These are phyloP conservation scores for Heritiera littoralis DNA, from an alignment of 345 rosid species.

Conservation along the genomic window DNA sequence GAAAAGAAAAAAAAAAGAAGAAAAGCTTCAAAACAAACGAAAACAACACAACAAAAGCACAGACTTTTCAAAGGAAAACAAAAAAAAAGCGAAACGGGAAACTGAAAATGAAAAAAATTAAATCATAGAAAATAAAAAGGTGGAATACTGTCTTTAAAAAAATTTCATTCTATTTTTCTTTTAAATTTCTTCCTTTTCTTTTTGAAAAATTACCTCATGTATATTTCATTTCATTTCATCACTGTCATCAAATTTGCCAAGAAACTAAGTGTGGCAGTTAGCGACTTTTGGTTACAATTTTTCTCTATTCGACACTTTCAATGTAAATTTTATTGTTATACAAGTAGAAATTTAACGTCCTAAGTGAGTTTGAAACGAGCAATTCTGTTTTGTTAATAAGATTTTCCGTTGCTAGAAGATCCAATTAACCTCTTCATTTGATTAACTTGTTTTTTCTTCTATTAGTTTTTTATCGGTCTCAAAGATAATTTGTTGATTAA, in stretches of 20 bases:
- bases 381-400: conserved; percentile 1
- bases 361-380: not conserved
- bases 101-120: not conserved
- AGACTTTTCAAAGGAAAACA: not conserved
- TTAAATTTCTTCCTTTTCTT: not conserved
- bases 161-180: not conserved
- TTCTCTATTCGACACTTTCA: not conserved
- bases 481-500: not conserved
- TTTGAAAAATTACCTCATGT: not conserved
- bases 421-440: conserved; percentile 2
- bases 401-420: conserved; percentile 15
- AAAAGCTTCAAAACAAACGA: conserved; percentile 14
- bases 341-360: not conserved
- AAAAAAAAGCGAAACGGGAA: not conserved
- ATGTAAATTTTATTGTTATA: conserved; percentile 3
- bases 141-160: not conserved
- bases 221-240: not conserved
- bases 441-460: not conserved
- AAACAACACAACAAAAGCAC: conserved; percentile 7
- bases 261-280: not conserved
- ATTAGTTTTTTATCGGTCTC: not conserved
- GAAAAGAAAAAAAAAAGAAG: not conserved
- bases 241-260: conserved; percentile 4
- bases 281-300: not conserved
- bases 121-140: conserved; percentile 21